Percentiles rank a stretch among this genome's conserved stretches.
phyloP scores from a whole-genome alignment of 257 asterid species.

The Rhazya stricta region DNA sequence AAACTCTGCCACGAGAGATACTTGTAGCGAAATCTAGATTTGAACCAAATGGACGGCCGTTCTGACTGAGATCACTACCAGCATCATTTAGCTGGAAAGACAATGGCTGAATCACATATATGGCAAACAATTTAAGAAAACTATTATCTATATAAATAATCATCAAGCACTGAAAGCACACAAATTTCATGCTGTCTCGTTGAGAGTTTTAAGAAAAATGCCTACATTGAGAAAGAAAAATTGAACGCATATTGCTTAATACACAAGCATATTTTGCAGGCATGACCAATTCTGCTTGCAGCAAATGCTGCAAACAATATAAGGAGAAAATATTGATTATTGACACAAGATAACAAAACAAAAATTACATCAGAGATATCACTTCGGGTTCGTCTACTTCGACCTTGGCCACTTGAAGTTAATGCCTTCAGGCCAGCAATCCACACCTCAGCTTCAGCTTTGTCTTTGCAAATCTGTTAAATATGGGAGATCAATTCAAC shows the following conservation, averaged over 20 bases:
- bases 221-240: neutral
- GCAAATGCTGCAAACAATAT: neutral
- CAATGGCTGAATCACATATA: constrained; percentile 6
- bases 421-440: constrained; percentile 74
- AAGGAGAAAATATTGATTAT: neutral
- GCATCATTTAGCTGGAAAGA: constrained; percentile 51
- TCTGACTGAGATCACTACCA: constrained; percentile 41
- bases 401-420: constrained; percentile 55
- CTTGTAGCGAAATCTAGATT: constrained; percentile 50
- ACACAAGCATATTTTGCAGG: neutral
- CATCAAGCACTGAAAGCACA: neutral
- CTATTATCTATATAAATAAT: neutral
- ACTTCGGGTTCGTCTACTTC: constrained; percentile 72
- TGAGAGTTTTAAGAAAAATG: neutral
- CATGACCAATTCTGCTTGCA: neutral
- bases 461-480: constrained; percentile 85
- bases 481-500: constrained; percentile 14
- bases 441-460: constrained; percentile 86
- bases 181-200: neutral
- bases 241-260: neutral
- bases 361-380: constrained; percentile 66
- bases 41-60: constrained; percentile 42
- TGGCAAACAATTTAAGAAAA: neutral
- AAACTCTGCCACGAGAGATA: constrained; percentile 42
- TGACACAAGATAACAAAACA: constrained; percentile 10